Percentiles rank a stretch among this genome's conserved stretches.
phyloP scores from a whole-genome alignment of 208 protist species.

The Lotmaria passim region DNA sequence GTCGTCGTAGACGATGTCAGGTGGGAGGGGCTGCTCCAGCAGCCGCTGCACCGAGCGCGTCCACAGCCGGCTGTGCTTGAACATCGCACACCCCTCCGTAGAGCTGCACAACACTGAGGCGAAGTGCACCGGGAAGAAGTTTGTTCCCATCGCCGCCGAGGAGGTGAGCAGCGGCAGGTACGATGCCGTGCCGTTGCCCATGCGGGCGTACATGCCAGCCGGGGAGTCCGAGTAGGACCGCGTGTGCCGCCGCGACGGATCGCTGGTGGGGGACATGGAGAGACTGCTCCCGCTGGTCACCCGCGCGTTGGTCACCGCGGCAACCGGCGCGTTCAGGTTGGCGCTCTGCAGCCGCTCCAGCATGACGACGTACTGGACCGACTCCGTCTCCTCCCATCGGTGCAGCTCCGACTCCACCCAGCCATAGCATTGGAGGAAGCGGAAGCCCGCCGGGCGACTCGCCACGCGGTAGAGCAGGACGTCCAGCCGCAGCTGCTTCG shows the following conservation, averaged over 20 bases:
- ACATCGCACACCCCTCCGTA: slow-evolving; percentile 77
- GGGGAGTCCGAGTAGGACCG: slow-evolving; percentile 55
- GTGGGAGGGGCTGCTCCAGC: slow-evolving; percentile 73
- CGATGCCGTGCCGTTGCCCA: slow-evolving; percentile 15
- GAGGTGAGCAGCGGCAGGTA: slow-evolving; percentile 47
- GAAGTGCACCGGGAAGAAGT: slow-evolving; percentile 87
- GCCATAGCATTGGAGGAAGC: slow-evolving; percentile 85
- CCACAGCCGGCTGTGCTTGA: slow-evolving; percentile 87
- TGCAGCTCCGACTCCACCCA: slow-evolving; percentile 87
- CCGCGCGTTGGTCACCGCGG: slow-evolving; percentile 12
- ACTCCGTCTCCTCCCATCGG: slow-evolving; percentile 77
- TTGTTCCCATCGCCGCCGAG: slow-evolving; percentile 33
- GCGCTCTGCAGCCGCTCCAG: slow-evolving; percentile 62
- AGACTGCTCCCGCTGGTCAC: slow-evolving; percentile 6
- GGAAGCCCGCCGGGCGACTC: slow-evolving; percentile 70
- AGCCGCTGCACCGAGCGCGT: slow-evolving; percentile 71
- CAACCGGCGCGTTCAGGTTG: slow-evolving; percentile 13
- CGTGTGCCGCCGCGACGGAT: slow-evolving; percentile 38
- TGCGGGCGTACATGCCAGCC: slow-evolving; percentile 17
- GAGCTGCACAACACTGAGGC: slow-evolving; percentile 76
- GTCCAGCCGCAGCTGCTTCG: slow-evolving; percentile 65
- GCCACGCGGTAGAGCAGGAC: slow-evolving; percentile 86
- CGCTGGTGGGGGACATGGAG: slow-evolving; percentile 16
- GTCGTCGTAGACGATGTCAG: slow-evolving; percentile 73
- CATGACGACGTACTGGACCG: slow-evolving; percentile 53